Evolutionary conservation across 768 basidiomycete genomes (phyloP), one percentile per base, ranked within the genome.

Genomic region (Boletus rubropictus): DNA sequence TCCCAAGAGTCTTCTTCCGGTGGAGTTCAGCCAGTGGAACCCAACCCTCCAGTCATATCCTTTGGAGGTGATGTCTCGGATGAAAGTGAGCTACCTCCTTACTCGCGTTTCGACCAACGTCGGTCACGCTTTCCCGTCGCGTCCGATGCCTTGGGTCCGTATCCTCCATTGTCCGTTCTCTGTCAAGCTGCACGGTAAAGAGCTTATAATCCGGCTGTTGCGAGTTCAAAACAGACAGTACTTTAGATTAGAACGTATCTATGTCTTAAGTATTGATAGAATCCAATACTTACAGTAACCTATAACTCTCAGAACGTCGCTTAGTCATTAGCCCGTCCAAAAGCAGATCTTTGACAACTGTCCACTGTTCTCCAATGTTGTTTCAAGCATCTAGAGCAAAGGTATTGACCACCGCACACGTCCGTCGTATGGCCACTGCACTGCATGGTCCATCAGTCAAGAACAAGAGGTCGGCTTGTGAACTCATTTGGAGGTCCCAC

Each of bases 351-450:
- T 22, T 22, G 33, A 39, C n/a, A n/a, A 17, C 5, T 15, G 9
- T 6, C 38, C 38, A 10, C 22, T 9, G 14, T 45, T n/a, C 33
- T 28, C 20, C 39, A 20, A 65, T 78, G 78, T 53, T 64, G 49
- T 33, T 44, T 20, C 55, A 46, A 28, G 21, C 54, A n/a, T 38
- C 49, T 17, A 59, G 62, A 44, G 50, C 53, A 7, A 57, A 51
- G 17, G 41, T 25, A 1, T 40, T 53, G 22, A 44, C 51, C 25
- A 27, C 53, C n/a, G 66, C 68, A 29, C 61, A 61, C 7, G 43
- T 69, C n/a, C 58, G 68, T 39, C 68, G 74, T 15, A 71, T 76
- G 51, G 74, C 77, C 39, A 74, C 76, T 10, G 50, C n/a, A n/a
- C n/a, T 78, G 25, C 70, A 71, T 42, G 69, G 66, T 47, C 52